These are phyloP conservation scores for Pseudopithomyces chartarum DNA, from an alignment of 2,329 filamentous ascomycete genomes.

Conservation along the genomic window DNA sequence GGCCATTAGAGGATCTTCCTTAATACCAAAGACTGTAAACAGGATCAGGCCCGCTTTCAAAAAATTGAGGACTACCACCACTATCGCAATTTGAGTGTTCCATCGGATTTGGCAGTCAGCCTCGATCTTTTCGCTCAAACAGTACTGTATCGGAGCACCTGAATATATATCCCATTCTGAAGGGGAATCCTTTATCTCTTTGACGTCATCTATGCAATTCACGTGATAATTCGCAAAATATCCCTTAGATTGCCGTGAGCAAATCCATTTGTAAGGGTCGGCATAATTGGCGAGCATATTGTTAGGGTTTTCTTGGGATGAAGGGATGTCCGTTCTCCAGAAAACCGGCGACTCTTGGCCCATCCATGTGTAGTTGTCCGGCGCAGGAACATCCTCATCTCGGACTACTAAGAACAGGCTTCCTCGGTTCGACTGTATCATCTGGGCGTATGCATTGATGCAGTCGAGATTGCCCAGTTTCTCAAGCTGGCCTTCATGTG, in stretches of 20 bases:
- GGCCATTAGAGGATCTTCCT: constrained; percentile 25
- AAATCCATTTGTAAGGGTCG: constrained; percentile 10
- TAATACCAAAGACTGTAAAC: constrained; percentile 13
- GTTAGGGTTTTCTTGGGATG: not conserved
- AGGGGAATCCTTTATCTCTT: constrained; percentile 2
- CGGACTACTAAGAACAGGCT: constrained; percentile 14
- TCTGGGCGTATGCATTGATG: constrained; percentile 17
- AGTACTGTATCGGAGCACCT: constrained; percentile 12
- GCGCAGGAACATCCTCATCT: constrained; percentile 8
- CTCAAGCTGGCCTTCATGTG: constrained; percentile 7
- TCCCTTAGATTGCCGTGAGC: not conserved
- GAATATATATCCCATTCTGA: constrained; percentile 6
- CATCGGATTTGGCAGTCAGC: constrained; percentile 22
- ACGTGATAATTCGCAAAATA: not conserved
- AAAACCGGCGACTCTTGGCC: not conserved
- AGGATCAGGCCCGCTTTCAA: constrained; percentile 28
- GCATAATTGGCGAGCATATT: not conserved
- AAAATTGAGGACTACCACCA: constrained; percentile 20
- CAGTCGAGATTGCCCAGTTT: constrained; percentile 17
- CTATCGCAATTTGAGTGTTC: constrained; percentile 9
- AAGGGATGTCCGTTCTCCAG: not conserved
- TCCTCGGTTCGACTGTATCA: constrained; percentile 10
- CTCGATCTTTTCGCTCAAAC: constrained; percentile 13
- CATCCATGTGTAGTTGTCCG: not conserved
- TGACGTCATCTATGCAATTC: not conserved